Evolutionary conservation across 2,329 filamentous ascomycete genomes (phyloP), one percentile per base, ranked within the genome.

Genomic region (Colletotrichum scovillei): DNA sequence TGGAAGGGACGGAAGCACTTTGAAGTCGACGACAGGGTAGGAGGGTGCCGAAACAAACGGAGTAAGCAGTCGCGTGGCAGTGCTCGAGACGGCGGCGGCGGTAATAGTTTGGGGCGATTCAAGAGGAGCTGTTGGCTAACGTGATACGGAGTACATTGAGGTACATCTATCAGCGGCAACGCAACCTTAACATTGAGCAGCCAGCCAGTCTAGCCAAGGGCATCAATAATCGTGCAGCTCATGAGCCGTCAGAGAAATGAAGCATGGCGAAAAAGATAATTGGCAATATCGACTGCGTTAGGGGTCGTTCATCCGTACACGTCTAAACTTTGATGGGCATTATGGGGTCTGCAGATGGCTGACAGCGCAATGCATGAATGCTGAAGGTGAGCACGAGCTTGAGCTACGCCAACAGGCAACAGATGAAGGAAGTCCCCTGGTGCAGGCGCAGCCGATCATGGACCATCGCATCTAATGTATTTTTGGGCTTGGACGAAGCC

Each of bases 11-110:
- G 16, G 16, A 49, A 9, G 19, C 42, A 49, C 42, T 49, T n/a
- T 49, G 38, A 49, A 19, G 42, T 49, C 19, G 8, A 49, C 19
- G 63, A 49, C 53, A 66, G 62, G 28, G 16, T 46, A n/a, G 59
- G 49, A 53, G 49, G n/a, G 22, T 46, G 38, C 30, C 16, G 60
- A 49, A 56, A 65, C 70, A 11, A 65, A 70, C 28, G 46, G 35
- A 57, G 70, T 62, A 73, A 70, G 67, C 55, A 65, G 70, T 73
- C 70, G 70, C 70, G 70, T 70, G 67, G 70, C n/a, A 57, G 59
- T 46, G 52, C 63, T 56, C 26, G 32, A 58, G 52, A 46, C 22
- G 57, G 14, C 46, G 52, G 59, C 60, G 52, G 59, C 60, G 38
- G 38, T 42, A 26, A 26, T 26, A 63, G 22, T 46, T 56, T 24